Evolutionary conservation across 306 rosid species (phyloP).

Genomic region (Vicia faba): DNA sequence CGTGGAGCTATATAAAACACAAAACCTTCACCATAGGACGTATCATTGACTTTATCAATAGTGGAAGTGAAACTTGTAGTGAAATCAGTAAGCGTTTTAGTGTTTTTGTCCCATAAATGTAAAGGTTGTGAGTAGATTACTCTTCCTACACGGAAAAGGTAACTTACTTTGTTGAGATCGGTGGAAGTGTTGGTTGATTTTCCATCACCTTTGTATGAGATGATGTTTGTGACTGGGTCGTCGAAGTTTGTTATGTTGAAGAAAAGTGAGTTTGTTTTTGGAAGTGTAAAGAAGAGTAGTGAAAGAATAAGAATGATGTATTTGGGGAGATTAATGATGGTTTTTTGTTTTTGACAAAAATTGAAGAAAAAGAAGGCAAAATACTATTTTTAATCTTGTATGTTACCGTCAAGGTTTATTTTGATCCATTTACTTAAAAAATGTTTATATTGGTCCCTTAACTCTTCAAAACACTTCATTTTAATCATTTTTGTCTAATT

Average conservation of each 20-base stretch:
- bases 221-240: neutral
- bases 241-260: slow-evolving; percentile 45
- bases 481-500: too few relatives aligned
- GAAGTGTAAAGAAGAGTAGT: neutral
- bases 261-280: slow-evolving; percentile 11
- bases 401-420: too few relatives aligned
- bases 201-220: slow-evolving; percentile 41
- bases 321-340: neutral
- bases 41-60: neutral
- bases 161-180: slow-evolving; percentile 36
- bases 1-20: slow-evolving; percentile 27
- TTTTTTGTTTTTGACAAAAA: too few relatives aligned
- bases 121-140: slow-evolving; percentile 36
- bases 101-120: slow-evolving; percentile 31
- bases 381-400: too few relatives aligned
- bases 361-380: too few relatives aligned
- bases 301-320: neutral
- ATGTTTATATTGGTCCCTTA: too few relatives aligned
- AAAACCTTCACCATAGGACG: slow-evolving; percentile 28
- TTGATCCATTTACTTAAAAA: too few relatives aligned
- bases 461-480: too few relatives aligned
- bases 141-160: slow-evolving; percentile 37
- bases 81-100: slow-evolving; percentile 23
- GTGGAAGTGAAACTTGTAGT: slow-evolving; percentile 37
- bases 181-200: slow-evolving; percentile 36